Evolutionary conservation across 345 rosid species (phyloP).

Genomic region (Bruguiera gymnorhiza): DNA sequence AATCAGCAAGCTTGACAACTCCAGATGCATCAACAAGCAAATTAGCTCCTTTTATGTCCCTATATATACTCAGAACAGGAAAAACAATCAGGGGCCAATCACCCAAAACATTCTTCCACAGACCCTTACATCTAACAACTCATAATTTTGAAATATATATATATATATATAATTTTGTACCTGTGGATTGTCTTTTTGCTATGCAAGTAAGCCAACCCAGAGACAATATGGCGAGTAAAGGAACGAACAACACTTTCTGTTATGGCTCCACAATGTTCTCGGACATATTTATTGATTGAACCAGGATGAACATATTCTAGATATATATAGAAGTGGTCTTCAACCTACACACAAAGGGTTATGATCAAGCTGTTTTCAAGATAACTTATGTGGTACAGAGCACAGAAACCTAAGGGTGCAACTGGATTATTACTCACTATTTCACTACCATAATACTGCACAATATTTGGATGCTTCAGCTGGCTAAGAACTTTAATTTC

Average conservation of each 20-base stretch:
- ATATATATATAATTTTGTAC: conserved; percentile 26
- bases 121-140: background rate
- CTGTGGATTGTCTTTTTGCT: conserved; percentile 86
- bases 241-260: conserved; percentile 87
- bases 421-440: conserved; percentile 56
- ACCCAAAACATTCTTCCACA: conserved; percentile 6
- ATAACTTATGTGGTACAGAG: background rate
- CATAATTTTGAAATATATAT: no score
- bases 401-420: conserved; percentile 4
- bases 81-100: conserved; percentile 15
- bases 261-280: conserved; percentile 87
- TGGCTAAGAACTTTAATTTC: conserved; percentile 92
- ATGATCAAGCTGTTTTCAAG: background rate
- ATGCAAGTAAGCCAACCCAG: conserved; percentile 88
- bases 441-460: conserved; percentile 98
- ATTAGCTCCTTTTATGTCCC: conserved; percentile 99
- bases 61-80: conserved; percentile 25
- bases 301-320: conserved; percentile 97
- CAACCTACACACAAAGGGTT: conserved; percentile 43
- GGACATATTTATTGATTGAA: conserved; percentile 78
- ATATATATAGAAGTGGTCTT: conserved; percentile 79
- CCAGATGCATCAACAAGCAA: conserved; percentile 96
- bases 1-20: conserved; percentile 92
- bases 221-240: conserved; percentile 92
- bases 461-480: conserved; percentile 90